Conservation (phyloP, 2,329 filamentous ascomycete genomes). For the Chaetomiaceae sp. region DNA sequence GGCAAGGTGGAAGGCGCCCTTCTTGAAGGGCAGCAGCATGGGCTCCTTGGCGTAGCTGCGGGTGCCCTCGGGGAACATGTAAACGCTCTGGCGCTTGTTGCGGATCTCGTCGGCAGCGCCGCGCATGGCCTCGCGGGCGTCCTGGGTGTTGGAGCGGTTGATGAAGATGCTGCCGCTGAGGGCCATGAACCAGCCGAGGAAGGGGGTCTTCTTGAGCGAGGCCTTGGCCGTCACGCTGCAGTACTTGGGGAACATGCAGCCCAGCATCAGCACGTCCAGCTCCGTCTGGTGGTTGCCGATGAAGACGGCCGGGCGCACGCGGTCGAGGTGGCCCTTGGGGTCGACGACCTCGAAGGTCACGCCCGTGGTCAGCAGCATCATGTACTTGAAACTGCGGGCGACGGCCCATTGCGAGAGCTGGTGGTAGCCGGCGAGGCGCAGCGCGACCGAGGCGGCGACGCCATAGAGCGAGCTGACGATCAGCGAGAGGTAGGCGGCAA, state of each 20-base stretch:
- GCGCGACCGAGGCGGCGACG: conserved; percentile 62
- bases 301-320: conserved; percentile 75
- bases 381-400: conserved; percentile 70
- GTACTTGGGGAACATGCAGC: conserved; percentile 80
- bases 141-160: conserved; percentile 77
- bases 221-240: conserved; percentile 92
- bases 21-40: conserved; percentile 89
- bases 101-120: conserved; percentile 77
- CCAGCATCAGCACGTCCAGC: conserved; percentile 88
- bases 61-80: conserved; percentile 89
- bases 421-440: conserved; percentile 65
- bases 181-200: conserved; percentile 92
- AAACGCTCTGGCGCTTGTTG: conserved; percentile 65
- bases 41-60: conserved; percentile 81
- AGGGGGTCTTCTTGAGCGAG: conserved; percentile 68
- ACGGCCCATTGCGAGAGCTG: conserved; percentile 81
- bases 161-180: conserved; percentile 91
- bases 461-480: conserved; percentile 63
- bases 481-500: conserved; percentile 60
- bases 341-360: conserved; percentile 72
- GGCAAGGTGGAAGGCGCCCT: conserved; percentile 94
- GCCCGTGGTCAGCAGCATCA: conserved; percentile 70
- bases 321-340: conserved; percentile 54
- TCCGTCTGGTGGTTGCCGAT: conserved; percentile 95
- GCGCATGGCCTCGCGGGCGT: conserved; percentile 78